phyloP scores from a whole-genome alignment of 2,329 filamentous ascomycete species.

The Cladosporium sp. region DNA sequence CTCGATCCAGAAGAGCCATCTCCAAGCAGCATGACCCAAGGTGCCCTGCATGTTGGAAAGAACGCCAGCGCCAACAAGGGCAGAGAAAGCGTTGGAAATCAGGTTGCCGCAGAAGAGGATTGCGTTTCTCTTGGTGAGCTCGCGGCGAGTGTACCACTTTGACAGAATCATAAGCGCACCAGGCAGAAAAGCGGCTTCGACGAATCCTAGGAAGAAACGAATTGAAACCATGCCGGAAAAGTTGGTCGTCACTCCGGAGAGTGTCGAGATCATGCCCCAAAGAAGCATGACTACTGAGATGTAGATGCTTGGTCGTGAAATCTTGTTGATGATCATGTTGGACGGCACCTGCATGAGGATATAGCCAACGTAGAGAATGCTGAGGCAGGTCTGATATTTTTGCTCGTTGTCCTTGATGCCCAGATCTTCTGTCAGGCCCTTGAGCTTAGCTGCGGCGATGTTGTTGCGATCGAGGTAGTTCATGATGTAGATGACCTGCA shows the following conservation, averaged over 20 bases:
- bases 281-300: slow-evolving; percentile 30
- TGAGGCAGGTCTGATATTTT: slow-evolving; percentile 44
- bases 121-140: slow-evolving; percentile 48
- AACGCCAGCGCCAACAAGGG: slow-evolving; percentile 45
- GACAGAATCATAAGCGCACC: slow-evolving; percentile 39
- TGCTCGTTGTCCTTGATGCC: background rate
- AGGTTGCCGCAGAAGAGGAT: slow-evolving; percentile 51
- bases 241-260: slow-evolving; percentile 32
- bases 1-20: slow-evolving; percentile 44
- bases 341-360: slow-evolving; percentile 35
- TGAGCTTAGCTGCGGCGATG: slow-evolving; percentile 18
- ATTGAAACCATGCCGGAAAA: slow-evolving; percentile 35
- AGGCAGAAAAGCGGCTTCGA: slow-evolving; percentile 45
- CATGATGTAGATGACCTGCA: slow-evolving; percentile 12
- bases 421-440: background rate
- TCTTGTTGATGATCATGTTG: slow-evolving; percentile 34
- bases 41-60: slow-evolving; percentile 14
- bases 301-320: slow-evolving; percentile 30
- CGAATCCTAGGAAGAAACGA: slow-evolving; percentile 38
- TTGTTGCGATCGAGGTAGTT: slow-evolving; percentile 20
- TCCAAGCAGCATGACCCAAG: slow-evolving; percentile 8
- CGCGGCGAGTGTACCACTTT: slow-evolving; percentile 50
- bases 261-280: slow-evolving; percentile 33
- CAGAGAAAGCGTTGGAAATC: slow-evolving; percentile 50
- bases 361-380: slow-evolving; percentile 41